phyloP scores from a whole-genome alignment of 208 protist species.

The Trypanosoma cruzi region DNA sequence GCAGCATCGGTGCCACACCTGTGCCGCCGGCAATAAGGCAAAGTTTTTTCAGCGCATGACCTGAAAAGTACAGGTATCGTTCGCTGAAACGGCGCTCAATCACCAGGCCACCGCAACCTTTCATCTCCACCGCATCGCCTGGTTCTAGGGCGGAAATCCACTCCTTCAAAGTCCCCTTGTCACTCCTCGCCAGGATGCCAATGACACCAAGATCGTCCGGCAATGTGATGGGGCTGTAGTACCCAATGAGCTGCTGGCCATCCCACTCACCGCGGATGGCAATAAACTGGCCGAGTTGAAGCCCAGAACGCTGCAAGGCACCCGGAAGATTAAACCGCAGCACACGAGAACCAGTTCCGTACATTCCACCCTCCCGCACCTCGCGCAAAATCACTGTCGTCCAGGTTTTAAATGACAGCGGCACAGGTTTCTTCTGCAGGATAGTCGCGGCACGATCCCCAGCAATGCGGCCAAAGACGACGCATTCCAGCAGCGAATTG shows the following conservation, averaged over 20 bases:
- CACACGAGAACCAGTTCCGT: conserved; percentile 53
- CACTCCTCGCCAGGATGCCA: conserved; percentile 45
- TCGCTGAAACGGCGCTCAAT: conserved; percentile 41
- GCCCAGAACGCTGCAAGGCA: conserved; percentile 52
- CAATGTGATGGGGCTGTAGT: conserved; percentile 76
- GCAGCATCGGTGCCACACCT: conserved; percentile 80
- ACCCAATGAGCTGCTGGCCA: conserved; percentile 44
- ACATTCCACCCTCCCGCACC: conserved; percentile 42
- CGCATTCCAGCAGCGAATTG: conserved; percentile 97
- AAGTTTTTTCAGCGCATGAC: conserved; percentile 43
- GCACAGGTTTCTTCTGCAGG: conserved; percentile 39
- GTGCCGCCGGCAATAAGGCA: conserved; percentile 65
- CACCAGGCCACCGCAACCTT: conserved; percentile 54
- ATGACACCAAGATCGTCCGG: conserved; percentile 62
- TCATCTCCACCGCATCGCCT: conserved; percentile 73
- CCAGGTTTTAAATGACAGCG: conserved; percentile 44
- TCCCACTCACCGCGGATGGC: conserved; percentile 58
- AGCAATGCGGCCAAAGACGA: conserved; percentile 93
- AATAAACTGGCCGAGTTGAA: conserved; percentile 68
- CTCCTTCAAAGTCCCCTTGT: conserved; percentile 67
- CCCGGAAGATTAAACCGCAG: conserved; percentile 71
- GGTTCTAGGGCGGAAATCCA: conserved; percentile 63
- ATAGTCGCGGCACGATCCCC: conserved; percentile 73
- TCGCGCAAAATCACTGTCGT: conserved; percentile 57
- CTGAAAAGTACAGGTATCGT: conserved; percentile 50